Conservation (phyloP, 2,329 filamentous ascomycete species). For the Alternaria triticina region DNA sequence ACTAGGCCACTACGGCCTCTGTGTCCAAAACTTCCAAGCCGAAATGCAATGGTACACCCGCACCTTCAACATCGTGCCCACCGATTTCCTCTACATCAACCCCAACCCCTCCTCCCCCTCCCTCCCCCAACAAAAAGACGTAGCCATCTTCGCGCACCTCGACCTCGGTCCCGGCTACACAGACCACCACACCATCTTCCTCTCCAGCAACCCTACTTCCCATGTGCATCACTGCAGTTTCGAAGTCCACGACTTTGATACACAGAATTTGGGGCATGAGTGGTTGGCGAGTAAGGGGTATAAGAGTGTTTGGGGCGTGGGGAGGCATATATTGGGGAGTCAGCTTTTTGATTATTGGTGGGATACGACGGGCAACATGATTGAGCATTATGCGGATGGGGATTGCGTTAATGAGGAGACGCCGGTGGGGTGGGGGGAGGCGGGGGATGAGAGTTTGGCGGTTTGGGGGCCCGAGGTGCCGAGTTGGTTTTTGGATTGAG, state of each 20-base stretch:
- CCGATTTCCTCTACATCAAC: conserved; percentile 52
- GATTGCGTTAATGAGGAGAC: conserved; percentile 67
- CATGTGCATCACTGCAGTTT: conserved; percentile 73
- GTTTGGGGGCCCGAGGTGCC: conserved; percentile 54
- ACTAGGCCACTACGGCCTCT: conserved; percentile 57
- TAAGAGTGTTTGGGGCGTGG: conserved; percentile 72
- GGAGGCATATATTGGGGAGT: conserved; percentile 71
- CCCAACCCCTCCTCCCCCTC: background rate
- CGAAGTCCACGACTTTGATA: conserved; percentile 73
- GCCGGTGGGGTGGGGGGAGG: conserved; percentile 52
- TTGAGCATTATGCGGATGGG: conserved; percentile 75
- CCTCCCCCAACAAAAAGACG: conserved; percentile 38
- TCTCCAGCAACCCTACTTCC: conserved; percentile 46
- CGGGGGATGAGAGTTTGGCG: conserved; percentile 50
- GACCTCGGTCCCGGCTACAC: conserved; percentile 58
- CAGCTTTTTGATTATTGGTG: conserved; percentile 79
- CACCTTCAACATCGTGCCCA: conserved; percentile 56
- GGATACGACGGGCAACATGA: conserved; percentile 67
- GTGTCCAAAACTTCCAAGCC: conserved; percentile 46
- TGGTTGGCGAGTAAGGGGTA: conserved; percentile 70
- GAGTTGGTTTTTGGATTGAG: conserved; percentile 45
- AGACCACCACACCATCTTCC: conserved; percentile 65
- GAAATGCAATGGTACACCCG: conserved; percentile 54
- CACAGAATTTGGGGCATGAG: conserved; percentile 72
- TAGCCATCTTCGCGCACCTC: conserved; percentile 61